Percentiles rank a stretch among this genome's conserved stretches.
Evolutionary conservation across 2,329 filamentous ascomycete genomes (phyloP).

Genomic region (Fusarium pseudocircinatum): DNA sequence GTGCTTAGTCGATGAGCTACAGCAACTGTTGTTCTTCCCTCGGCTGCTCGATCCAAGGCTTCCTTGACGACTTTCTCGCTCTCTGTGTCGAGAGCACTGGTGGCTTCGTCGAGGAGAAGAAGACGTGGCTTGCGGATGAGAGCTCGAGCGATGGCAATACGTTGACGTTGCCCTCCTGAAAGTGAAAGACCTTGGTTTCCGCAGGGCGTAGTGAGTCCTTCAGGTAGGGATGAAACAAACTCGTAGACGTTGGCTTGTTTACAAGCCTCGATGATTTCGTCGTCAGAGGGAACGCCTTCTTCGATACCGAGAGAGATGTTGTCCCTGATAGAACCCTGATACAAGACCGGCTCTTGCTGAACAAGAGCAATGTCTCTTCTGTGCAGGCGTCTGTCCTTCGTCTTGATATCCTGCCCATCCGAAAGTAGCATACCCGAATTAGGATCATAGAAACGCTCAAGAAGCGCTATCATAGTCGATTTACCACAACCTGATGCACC

Average conservation of each 20-base stretch:
- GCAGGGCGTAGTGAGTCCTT: conserved; percentile 70
- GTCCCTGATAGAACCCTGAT: conserved; percentile 63
- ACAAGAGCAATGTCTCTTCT: conserved; percentile 52
- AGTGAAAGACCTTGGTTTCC: conserved; percentile 75
- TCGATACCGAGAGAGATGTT: conserved; percentile 63
- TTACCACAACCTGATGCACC: conserved; percentile 69
- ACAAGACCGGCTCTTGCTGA: conserved; percentile 54
- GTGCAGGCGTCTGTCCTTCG: conserved; percentile 44
- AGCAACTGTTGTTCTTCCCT: conserved; percentile 65
- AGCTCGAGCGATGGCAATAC: conserved; percentile 76
- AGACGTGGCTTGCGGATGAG: conserved; percentile 74
- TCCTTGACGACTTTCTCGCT: conserved; percentile 72
- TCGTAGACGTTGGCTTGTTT: conserved; percentile 64
- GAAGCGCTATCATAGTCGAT: conserved; percentile 65
- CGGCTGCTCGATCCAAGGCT: conserved; percentile 62
- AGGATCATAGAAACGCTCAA: conserved; percentile 57
- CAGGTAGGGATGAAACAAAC: conserved; percentile 64
- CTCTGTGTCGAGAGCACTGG: conserved; percentile 69
- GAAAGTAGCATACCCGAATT: conserved; percentile 43
- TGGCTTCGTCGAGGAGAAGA: conserved; percentile 79
- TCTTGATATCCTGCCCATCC: conserved; percentile 46
- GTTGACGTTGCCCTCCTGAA: conserved; percentile 77
- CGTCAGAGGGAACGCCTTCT: conserved; percentile 44
- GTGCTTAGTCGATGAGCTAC: conserved; percentile 70
- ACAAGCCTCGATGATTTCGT: conserved; percentile 60